These are phyloP conservation scores for Coemansia sp. DNA, from an alignment of 192 early-diverging fungal species.

Conservation along the genomic window DNA sequence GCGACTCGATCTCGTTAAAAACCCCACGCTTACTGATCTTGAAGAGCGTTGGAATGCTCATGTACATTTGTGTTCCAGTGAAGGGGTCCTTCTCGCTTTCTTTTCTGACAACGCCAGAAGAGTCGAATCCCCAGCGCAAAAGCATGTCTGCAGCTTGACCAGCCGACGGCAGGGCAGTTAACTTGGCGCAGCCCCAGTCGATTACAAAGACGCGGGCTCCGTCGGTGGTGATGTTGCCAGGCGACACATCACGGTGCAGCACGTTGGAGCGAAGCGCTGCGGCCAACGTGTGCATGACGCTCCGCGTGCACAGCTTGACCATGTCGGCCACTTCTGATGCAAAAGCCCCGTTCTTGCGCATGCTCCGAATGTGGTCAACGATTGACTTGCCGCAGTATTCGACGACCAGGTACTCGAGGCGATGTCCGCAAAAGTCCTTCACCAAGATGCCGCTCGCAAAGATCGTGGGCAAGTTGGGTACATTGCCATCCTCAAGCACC, in stretches of 20 bases:
- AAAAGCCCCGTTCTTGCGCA: not conserved
- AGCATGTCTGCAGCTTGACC: not conserved
- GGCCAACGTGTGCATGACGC: not conserved
- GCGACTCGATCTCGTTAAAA: not conserved
- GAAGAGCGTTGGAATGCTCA: conserved; percentile 19
- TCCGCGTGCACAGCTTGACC: not conserved
- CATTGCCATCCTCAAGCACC: not conserved
- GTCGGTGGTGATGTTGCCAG: conserved; percentile 10
- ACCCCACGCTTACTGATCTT: not conserved
- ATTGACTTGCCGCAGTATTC: conserved; percentile 18
- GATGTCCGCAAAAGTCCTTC: conserved; percentile 12
- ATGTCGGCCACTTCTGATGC: not conserved
- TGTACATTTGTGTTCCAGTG: not conserved
- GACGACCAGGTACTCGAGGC: conserved; percentile 16
- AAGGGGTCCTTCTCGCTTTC: not conserved
- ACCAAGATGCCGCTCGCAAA: not conserved
- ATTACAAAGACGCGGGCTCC: not conserved
- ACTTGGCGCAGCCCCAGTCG: conserved; percentile 19
- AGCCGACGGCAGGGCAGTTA: not conserved
- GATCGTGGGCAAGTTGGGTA: not conserved
- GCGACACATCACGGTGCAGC: conserved; percentile 13
- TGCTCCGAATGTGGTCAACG: not conserved
- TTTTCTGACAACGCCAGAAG: not conserved
- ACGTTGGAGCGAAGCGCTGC: conserved; percentile 2
- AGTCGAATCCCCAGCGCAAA: not conserved